Evolutionary conservation across 2,329 filamentous ascomycete species (phyloP), one percentile per base, ranked within the genome.

Genomic region (Aspergillus latus): DNA sequence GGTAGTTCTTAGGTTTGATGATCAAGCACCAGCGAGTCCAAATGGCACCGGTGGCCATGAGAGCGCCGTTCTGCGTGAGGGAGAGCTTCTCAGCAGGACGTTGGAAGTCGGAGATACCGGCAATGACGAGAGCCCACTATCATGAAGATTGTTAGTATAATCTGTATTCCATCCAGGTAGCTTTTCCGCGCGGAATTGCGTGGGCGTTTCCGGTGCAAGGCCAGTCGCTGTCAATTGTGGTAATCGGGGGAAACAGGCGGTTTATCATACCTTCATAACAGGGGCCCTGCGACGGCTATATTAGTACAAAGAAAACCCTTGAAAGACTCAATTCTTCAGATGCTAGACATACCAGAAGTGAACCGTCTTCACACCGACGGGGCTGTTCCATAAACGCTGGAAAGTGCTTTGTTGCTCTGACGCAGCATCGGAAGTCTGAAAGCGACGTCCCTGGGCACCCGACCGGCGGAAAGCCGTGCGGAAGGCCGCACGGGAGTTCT

Each of bases 1-100:
- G 88, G 70, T 92, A 79, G 82, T 99, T 99, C 77, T 86, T 87
- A 57, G 94, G 94, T 76, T 87, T 92, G 78, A 99, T 99, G 75
- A 99, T 89, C 72, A 97, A 83, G 82, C 94, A 99, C 94, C 94
- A 99, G 65, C 94, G 86, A 45, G 94, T 99, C 94, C 94, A 99
- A 83, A 99, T 99, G 63, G 89, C 78, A 64, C 94, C 94, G 8
- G 94, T 99, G 67, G 87, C 87, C 72, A 90, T 94, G 66, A 99
- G 84, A 58, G 94, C 93, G 50, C 82, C 81, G 80, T 97, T 99
- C 78, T 97, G 92, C 29, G 90, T 94, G 61, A 97, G 80, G 40
- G 92, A 97, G 65, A 99, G 90, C 76, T 92, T 91, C 75, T 95
- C 90, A 61, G 89, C 91, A 32, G 94, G 94, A 66, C 94, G 92